Evolutionary conservation across 208 protist genomes (phyloP).

Genomic region (Trypanosoma congolense): DNA sequence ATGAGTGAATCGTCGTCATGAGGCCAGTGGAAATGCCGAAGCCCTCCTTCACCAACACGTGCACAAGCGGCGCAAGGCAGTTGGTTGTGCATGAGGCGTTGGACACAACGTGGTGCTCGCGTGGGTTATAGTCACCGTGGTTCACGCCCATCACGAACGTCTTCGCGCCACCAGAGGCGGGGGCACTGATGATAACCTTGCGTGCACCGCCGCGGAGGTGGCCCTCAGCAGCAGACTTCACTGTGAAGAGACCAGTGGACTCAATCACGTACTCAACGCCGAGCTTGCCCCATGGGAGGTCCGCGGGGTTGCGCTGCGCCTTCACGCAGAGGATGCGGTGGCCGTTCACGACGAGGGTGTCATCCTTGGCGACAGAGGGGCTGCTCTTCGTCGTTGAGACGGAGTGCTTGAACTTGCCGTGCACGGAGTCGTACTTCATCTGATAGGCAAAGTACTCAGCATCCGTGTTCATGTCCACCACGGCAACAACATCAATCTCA

Average conservation of each 20-base stretch:
- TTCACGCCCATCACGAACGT: slow-evolving; percentile 99
- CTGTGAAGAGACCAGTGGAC: slow-evolving; percentile 98
- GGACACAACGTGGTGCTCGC: slow-evolving; percentile 88
- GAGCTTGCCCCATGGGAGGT: slow-evolving; percentile 92
- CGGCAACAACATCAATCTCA: slow-evolving; percentile 90
- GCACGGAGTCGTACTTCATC: slow-evolving; percentile 96
- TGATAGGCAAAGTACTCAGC: slow-evolving; percentile 96
- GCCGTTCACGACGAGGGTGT: slow-evolving; percentile 78
- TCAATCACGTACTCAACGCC: slow-evolving; percentile 98
- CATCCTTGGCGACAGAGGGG: slow-evolving; percentile 47
- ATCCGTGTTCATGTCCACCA: slow-evolving; percentile 97
- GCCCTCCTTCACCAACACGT: slow-evolving; percentile 94
- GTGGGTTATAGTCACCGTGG: slow-evolving; percentile 86
- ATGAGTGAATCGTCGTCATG: slow-evolving; percentile 99
- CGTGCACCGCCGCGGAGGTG: slow-evolving; percentile 96
- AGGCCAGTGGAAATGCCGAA: slow-evolving; percentile 96
- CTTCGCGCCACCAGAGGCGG: slow-evolving; percentile 92
- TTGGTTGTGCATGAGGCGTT: slow-evolving; percentile 99
- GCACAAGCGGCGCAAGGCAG: slow-evolving; percentile 98
- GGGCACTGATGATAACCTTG: slow-evolving; percentile 99
- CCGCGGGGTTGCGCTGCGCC: slow-evolving; percentile 83
- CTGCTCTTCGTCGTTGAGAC: slow-evolving; percentile 70
- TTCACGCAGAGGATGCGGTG: slow-evolving; percentile 76
- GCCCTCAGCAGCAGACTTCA: slow-evolving; percentile 76
- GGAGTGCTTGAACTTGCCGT: slow-evolving; percentile 89